Evolutionary conservation across 768 basidiomycete species (phyloP), one percentile per base, ranked within the genome.

Genomic region (Melanogaster broomeanus): DNA sequence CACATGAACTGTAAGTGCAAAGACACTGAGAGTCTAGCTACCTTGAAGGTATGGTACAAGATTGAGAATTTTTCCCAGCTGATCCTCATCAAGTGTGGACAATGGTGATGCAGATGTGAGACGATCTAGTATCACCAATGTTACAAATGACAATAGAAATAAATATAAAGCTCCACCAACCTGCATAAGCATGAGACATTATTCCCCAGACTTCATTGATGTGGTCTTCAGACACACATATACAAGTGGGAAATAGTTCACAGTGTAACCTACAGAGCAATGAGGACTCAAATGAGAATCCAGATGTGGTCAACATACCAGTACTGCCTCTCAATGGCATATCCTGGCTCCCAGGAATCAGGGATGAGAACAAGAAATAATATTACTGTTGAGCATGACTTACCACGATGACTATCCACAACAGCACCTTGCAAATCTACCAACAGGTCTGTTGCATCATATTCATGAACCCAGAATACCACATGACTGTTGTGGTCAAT

Each of bases 31-130:
- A 35, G 8, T 49, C n/a, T 25, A 25, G 13, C 15, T 11, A 46
- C 51, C 44, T 35, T 52, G 21, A 10, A 47, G 28, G 34, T 41
- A 39, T 12, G 28, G 9, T 13, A 33, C 27, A 30, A 52, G 18
- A 15, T 24, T 45, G 18, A 52, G 22, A 15, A 50, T 27, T 18
- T 42, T 41, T 35, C 52, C 40, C 28, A 25, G 31, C 43, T 49
- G 45, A 38, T 18, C 57, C 34, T 16, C 50, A 30, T 42, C 57
- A 53, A 35, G 51, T 38, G 18, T 58, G 25, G 39, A 47, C 27
- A 42, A 51, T 43, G 24, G 58, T 18, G 34, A 52, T 18, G 39
- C 42, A 45, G 59, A 49, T 28, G 52, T 44, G n/a, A 54, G 55
- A n/a, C 47, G 48, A 39, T 62, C 53, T 24, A 25, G 9, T 11